A percentile compares a stretch with the other conserved stretches of the same genome.
These are phyloP conservation scores for Russula abietina DNA, from an alignment of 768 basidiomycete species.

Conservation along the genomic window DNA sequence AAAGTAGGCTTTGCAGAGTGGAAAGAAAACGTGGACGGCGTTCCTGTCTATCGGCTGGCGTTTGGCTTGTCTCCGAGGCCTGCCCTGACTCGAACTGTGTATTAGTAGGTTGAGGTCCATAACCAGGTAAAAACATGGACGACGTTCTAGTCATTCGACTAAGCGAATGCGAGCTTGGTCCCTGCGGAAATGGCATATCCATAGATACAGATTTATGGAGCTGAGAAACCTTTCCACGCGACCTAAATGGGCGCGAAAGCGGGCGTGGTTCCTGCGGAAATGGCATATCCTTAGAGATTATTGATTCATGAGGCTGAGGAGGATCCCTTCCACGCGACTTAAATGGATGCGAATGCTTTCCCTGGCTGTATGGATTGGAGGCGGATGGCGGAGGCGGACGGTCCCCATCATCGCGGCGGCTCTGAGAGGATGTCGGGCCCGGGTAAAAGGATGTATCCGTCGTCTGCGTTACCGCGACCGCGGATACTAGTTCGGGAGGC, in stretches of 20 bases:
- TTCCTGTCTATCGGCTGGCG: no score
- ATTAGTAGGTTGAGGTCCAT: background rate
- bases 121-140: background rate
- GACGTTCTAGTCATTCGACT: background rate
- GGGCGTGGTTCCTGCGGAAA: background rate
- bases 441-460: background rate
- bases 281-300: background rate
- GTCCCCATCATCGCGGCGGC: background rate
- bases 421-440: background rate
- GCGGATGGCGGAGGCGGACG: background rate
- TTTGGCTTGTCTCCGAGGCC: background rate
- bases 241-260: no score
- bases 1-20: background rate
- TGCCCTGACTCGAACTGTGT: background rate
- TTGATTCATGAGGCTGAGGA: background rate
- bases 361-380: background rate
- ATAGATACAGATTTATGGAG: background rate
- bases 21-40: background rate
- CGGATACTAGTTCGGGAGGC: no score
- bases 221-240: background rate
- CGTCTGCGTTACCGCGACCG: background rate
- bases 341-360: no score
- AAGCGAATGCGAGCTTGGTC: background rate
- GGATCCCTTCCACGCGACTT: background rate
- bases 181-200: background rate